Conservation (phyloP, 108 stramenopile species). For the Pseudonitzschia delicatissima region DNA sequence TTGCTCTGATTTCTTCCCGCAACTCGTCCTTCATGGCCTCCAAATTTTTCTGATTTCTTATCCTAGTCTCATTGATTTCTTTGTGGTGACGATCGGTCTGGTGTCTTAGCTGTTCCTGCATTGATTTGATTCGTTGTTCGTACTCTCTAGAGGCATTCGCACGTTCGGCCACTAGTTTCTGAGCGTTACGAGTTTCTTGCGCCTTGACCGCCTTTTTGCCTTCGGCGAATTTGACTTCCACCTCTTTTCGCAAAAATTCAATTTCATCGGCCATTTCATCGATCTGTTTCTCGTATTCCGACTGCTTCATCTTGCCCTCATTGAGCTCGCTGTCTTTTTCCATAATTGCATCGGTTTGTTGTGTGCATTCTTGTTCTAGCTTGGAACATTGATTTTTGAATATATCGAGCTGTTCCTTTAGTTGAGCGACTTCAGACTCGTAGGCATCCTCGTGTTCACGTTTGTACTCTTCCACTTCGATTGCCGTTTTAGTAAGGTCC, state of each 20-base stretch:
- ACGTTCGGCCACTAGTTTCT: conserved; percentile 37
- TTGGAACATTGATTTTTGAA: conserved; percentile 24
- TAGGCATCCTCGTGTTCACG: conserved; percentile 24
- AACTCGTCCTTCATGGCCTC: conserved; percentile 37
- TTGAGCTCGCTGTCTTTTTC: conserved; percentile 22
- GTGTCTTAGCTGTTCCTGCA: conserved; percentile 48
- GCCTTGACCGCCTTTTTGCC: conserved; percentile 29
- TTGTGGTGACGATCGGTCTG: conserved; percentile 46
- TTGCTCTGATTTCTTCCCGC: conserved; percentile 19
- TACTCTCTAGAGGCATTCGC: conserved; percentile 38
- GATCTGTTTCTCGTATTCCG: conserved; percentile 21
- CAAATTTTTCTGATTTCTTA: conserved; percentile 44
- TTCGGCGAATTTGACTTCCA: conserved; percentile 29
- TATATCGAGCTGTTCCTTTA: conserved; percentile 27
- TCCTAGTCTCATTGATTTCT: conserved; percentile 34
- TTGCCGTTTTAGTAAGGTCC: conserved; percentile 16
- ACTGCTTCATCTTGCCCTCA: conserved; percentile 16
- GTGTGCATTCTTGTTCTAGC: conserved; percentile 20
- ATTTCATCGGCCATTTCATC: conserved; percentile 17
- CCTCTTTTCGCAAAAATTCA: conserved; percentile 16
- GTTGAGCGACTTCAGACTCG: conserved; percentile 17
- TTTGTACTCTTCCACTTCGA: conserved; percentile 19
- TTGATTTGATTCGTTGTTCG: conserved; percentile 34
- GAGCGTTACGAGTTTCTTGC: conserved; percentile 31
- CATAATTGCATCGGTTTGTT: conserved; percentile 12